Percentiles rank a stretch among this genome's conserved stretches.
These are phyloP conservation scores for Fraxinus anomala DNA, from an alignment of 257 asterid species.

Conservation along the genomic window DNA sequence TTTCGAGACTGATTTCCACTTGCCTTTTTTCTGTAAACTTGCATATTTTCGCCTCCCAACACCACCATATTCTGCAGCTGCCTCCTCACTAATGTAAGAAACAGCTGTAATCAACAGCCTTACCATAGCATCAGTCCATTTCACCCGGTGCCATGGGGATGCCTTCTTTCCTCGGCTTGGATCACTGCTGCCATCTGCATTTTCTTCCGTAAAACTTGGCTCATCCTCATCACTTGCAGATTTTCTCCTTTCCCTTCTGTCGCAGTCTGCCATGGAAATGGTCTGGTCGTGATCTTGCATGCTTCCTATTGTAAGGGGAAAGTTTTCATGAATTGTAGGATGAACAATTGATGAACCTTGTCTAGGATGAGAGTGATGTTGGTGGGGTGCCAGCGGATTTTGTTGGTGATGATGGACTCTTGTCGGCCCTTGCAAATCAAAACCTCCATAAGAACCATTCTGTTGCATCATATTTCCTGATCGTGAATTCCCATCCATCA, in stretches of 20 bases:
- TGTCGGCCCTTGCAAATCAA: constrained; percentile 53
- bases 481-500: constrained; percentile 42
- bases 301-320: constrained; percentile 62
- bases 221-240: constrained; percentile 75
- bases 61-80: constrained; percentile 36
- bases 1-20: constrained; percentile 61
- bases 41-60: constrained; percentile 40
- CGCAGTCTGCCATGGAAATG: constrained; percentile 41
- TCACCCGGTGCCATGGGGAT: constrained; percentile 62
- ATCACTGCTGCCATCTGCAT: constrained; percentile 9
- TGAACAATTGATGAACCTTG: constrained; percentile 46
- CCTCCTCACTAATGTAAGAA: constrained; percentile 56
- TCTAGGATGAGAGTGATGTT: constrained; percentile 35
- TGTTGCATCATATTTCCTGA: constrained; percentile 55
- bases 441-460: constrained; percentile 47
- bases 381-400: constrained; percentile 35
- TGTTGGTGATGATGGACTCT: constrained; percentile 56
- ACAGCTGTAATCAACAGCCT: constrained; percentile 55
- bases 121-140: constrained; percentile 59
- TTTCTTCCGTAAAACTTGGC: constrained; percentile 54
- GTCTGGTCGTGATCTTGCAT: constrained; percentile 49
- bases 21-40: constrained; percentile 53
- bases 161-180: constrained; percentile 39
- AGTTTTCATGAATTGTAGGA: constrained; percentile 48
- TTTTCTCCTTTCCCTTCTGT: constrained; percentile 45